These are phyloP conservation scores for Apiospora hydei DNA, from an alignment of 2,329 filamentous ascomycete species.

Conservation along the genomic window DNA sequence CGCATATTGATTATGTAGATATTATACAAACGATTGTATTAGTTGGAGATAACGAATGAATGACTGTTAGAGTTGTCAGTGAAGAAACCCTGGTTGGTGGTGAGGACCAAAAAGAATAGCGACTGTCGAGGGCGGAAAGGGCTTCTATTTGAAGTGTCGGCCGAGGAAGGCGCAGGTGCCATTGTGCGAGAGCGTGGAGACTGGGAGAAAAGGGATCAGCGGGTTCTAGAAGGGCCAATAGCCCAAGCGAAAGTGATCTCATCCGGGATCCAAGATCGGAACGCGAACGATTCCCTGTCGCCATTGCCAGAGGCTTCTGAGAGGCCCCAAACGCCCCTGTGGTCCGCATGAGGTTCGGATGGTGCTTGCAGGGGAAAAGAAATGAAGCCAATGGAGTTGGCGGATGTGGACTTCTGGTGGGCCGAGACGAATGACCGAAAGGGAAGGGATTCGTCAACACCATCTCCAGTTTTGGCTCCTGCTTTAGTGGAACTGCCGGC, in stretches of 20 bases:
- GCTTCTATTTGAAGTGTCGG: not conserved
- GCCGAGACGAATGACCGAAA: not conserved
- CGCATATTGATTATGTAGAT: constrained; percentile 38
- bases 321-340: not conserved
- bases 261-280: constrained; percentile 20
- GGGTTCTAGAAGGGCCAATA: constrained; percentile 20
- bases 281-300: not conserved
- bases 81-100: constrained; percentile 18
- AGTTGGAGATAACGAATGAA: constrained; percentile 15
- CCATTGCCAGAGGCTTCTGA: too few species aligned
- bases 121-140: not conserved
- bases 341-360: not conserved
- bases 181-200: not conserved
- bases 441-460: constrained; percentile 6
- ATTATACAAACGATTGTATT: constrained; percentile 19
- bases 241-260: constrained; percentile 15
- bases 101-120: not conserved
- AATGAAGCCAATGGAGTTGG: constrained; percentile 16
- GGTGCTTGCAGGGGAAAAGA: not conserved
- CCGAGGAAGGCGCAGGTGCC: not conserved
- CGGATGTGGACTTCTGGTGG: not conserved
- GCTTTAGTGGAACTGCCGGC: not conserved
- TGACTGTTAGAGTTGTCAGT: constrained; percentile 21
- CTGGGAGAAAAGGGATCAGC: not conserved
- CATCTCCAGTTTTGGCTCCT: constrained; percentile 8